Evolutionary conservation across 1,284 basidiomycete species (phyloP).

Genomic region (Peniophora sp.): DNA sequence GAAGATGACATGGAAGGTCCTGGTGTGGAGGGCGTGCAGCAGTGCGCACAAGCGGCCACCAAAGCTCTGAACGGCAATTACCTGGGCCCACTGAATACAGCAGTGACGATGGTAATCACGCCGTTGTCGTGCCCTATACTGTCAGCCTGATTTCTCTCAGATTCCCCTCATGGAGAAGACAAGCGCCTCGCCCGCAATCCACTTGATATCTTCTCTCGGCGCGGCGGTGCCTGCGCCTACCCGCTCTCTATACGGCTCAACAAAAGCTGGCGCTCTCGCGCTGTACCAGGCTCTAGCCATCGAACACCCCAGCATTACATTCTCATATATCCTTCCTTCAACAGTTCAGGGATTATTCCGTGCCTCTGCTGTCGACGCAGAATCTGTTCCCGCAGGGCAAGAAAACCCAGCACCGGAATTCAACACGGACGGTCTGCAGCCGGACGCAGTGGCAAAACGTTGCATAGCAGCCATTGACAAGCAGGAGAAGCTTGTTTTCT

Average conservation of each 20-base stretch:
- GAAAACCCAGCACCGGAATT: not conserved
- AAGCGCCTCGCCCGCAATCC: slow-evolving; percentile 67
- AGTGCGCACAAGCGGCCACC: slow-evolving; percentile 42
- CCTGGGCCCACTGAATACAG: slow-evolving; percentile 54
- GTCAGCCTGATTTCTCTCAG: slow-evolving; percentile 37
- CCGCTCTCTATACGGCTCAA: slow-evolving; percentile 77
- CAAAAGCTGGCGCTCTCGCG: slow-evolving; percentile 75
- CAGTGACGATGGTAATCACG: slow-evolving; percentile 55
- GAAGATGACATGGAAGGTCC: slow-evolving; percentile 37
- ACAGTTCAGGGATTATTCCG: slow-evolving; percentile 77
- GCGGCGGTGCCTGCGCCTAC: slow-evolving; percentile 82
- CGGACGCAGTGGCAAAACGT: slow-evolving; percentile 43
- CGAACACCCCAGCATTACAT: slow-evolving; percentile 62
- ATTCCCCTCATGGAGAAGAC: slow-evolving; percentile 70
- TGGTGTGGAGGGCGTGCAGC: slow-evolving; percentile 38
- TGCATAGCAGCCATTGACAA: slow-evolving; percentile 54
- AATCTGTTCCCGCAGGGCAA: slow-evolving; percentile 21
- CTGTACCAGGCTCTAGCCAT: slow-evolving; percentile 76
- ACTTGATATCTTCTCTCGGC: slow-evolving; percentile 76
- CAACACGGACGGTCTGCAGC: slow-evolving; percentile 43
- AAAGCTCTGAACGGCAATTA: slow-evolving; percentile 58
- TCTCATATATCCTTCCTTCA: slow-evolving; percentile 49
- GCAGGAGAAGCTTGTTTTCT: slow-evolving; percentile 46
- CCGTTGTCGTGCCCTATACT: too few relatives aligned
- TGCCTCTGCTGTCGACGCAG: slow-evolving; percentile 64